Evolutionary conservation across 2,329 filamentous ascomycete genomes (phyloP), one percentile per base, ranked within the genome.

Genomic region (Dichotomopilus funicola): DNA sequence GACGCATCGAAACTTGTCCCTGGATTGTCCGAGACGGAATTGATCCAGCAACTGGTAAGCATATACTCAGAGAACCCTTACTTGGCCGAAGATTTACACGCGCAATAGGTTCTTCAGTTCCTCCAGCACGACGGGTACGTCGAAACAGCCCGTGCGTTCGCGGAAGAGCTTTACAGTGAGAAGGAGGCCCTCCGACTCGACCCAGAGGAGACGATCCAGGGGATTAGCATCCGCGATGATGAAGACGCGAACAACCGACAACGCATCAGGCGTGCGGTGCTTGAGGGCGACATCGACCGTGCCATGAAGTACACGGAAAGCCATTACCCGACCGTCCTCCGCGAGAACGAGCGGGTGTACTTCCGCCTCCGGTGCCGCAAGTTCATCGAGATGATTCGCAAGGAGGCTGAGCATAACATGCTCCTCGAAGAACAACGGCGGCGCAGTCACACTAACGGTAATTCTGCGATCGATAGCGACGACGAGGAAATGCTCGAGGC

Each of bases 61-160:
- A 46, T 47, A 37, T 9, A 36, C 41, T 31, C 6, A 12, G 9
- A n/a, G 13, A 42, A n/a, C 40, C 40, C 40, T 41, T 27, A 31
- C n/a, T 8, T 10, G 8, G 33, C 36, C 11, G 6, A 6, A 6
- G 9, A 13, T 27, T 43, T 27, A 57, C 51, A 33, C 9, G 3
- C 7, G 10, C 7, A 36, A n/a, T 36, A 78, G 75, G 80, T 85
- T 13, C 79, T 91, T 41, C 91, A 96, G 71, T 97, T 95, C 63
- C 75, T 99, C 11, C 88, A 91, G 40, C 92, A 97, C 64, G 94
- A 97, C 65, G 94, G 94, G 57, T 97, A 96, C 63, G 87, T 96
- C 6, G 92, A 96, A 62, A 96, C 92, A 0, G 91, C 91, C 7
- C 83, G 86, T 60, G 90, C 89, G 0, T 97, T 99, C 75, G 85